Base-by-base conservation (phyloP, 495 filamentous ascomycete genomes). In the Penicillium pancosmium region DNA sequence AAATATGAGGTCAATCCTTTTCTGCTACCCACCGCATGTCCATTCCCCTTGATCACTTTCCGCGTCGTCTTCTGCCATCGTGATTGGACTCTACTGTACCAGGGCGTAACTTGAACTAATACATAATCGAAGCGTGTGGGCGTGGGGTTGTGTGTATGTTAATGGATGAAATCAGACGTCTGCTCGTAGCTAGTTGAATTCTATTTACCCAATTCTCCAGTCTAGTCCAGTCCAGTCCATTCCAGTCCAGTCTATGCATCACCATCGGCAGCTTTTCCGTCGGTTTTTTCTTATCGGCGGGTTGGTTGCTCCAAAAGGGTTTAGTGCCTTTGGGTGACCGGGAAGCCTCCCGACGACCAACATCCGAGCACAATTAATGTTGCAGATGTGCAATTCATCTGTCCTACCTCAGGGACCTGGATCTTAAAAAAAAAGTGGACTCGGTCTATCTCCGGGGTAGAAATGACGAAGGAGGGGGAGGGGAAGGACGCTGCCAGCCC, bases 151-250 rank as follows among this genome's bases (percentile, higher is more conserved):
- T 44, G 41, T 44, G 41, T 18, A n/a, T 44, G 41, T 12, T 44
- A 44, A 19, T 44, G 15, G n/a, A 5, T 4, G 41, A 18, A 38
- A 38, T 44, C n/a, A 4, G 15, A 16, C n/a, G 12, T 48, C 10
- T 48, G 1, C 2, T 21, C n/a, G n/a, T n/a, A 48, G 44, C 44
- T 48, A 48, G 46, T 48, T 44, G 19, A 48, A 48, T 48, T 48
- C 46, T 12, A 27, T 48, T n/a, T 9, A 23, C 21, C 23, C 41
- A 19, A 44, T 16, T 7, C 6, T 31, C 27, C 27, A 31, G 8
- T 31, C 27, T 9, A 31, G 27, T 31, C 8, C 27, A 31, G 8
- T 31, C 27, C 27, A 31, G 27, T 31, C 8, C 27, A 27, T 2
- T 27, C 27, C 8, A 31, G 8, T 31, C 8, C 27, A 31, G 27